Percentiles rank a stretch among this genome's conserved stretches.
Conservation (phyloP, 768 basidiomycete species). For the Leucosporidium creatinivorum region DNA sequence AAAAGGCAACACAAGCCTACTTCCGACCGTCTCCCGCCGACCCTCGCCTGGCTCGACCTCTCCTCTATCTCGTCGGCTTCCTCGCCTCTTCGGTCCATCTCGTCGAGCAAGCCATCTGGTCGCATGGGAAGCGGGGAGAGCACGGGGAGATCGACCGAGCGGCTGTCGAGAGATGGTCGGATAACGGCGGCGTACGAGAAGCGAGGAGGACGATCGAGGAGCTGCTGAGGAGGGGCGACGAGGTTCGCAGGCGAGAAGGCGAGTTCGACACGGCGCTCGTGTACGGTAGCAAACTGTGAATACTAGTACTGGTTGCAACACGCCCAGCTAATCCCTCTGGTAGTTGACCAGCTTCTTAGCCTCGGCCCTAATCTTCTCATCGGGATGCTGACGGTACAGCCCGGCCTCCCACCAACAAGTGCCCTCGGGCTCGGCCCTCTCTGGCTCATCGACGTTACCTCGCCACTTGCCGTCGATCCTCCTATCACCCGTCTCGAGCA, state of each 20-base stretch:
- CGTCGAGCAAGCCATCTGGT: slow-evolving; percentile 65
- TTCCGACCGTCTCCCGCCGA: not conserved
- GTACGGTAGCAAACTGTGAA: slow-evolving; percentile 12
- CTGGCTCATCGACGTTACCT: slow-evolving; percentile 77
- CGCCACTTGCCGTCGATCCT: slow-evolving; percentile 76
- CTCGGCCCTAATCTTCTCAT: slow-evolving; percentile 60
- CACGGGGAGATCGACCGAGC: slow-evolving; percentile 49
- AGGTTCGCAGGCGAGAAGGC: not conserved
- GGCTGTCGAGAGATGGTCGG: slow-evolving; percentile 53
- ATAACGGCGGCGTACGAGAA: slow-evolving; percentile 36
- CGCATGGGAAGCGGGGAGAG: slow-evolving; percentile 38
- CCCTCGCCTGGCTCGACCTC: slow-evolving; percentile 53
- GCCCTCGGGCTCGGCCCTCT: slow-evolving; percentile 57
- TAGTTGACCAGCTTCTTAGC: slow-evolving; percentile 46
- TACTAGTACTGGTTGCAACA: too few species aligned
- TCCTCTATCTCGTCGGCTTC: slow-evolving; percentile 55
- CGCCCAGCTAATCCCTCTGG: slow-evolving; percentile 6
- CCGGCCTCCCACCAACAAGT: slow-evolving; percentile 77
- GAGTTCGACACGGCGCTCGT: slow-evolving; percentile 6
- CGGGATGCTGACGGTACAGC: slow-evolving; percentile 52
- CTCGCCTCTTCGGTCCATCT: slow-evolving; percentile 53
- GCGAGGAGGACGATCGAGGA: not conserved
- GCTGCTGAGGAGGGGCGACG: not conserved
- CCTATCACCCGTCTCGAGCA: slow-evolving; percentile 81
- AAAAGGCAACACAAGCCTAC: not conserved